Evolutionary conservation across 768 basidiomycete species (phyloP).

Genomic region (Trametes meyenii): DNA sequence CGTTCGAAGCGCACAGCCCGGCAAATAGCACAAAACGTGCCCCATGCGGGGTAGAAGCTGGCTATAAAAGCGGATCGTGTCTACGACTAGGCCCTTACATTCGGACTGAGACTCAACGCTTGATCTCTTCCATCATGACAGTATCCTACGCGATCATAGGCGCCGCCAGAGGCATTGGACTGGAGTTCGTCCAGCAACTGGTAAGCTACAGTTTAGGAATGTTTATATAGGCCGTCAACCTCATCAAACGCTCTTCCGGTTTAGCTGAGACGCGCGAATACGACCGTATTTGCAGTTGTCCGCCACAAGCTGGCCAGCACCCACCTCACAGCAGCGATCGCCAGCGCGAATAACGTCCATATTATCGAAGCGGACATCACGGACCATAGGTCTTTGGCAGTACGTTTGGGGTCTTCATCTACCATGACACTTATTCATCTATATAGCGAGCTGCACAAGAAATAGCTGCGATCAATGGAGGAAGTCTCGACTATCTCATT

Average conservation of each 20-base stretch:
- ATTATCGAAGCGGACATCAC: slow-evolving; percentile 42
- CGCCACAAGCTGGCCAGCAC: slow-evolving; percentile 21
- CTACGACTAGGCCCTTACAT: no score
- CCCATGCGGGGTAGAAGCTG: no score
- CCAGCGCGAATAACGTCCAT: slow-evolving; percentile 33
- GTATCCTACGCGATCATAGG: slow-evolving; percentile 13
- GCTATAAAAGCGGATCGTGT: no score
- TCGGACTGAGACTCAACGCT: background rate
- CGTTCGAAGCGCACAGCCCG: no score
- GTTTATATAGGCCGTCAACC: background rate
- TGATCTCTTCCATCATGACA: background rate
- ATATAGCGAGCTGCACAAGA: slow-evolving; percentile 21
- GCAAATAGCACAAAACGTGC: no score
- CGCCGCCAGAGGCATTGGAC: slow-evolving; percentile 14
- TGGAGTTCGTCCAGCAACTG: slow-evolving; percentile 8
- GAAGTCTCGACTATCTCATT: slow-evolving; percentile 4
- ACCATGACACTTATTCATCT: background rate
- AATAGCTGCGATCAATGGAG: background rate
- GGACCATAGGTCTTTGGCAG: slow-evolving; percentile 34
- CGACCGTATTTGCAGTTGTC: slow-evolving; percentile 29
- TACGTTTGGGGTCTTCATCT: slow-evolving; percentile 7
- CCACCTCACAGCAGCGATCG: slow-evolving; percentile 11
- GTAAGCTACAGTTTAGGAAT: background rate
- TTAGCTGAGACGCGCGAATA: slow-evolving; percentile 16
- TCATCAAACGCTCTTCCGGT: background rate